Percentiles rank a stretch among this genome's conserved stretches.
These are phyloP conservation scores for Fusarium zealandicum DNA, from an alignment of 2,329 filamentous ascomycete species.

Conservation along the genomic window DNA sequence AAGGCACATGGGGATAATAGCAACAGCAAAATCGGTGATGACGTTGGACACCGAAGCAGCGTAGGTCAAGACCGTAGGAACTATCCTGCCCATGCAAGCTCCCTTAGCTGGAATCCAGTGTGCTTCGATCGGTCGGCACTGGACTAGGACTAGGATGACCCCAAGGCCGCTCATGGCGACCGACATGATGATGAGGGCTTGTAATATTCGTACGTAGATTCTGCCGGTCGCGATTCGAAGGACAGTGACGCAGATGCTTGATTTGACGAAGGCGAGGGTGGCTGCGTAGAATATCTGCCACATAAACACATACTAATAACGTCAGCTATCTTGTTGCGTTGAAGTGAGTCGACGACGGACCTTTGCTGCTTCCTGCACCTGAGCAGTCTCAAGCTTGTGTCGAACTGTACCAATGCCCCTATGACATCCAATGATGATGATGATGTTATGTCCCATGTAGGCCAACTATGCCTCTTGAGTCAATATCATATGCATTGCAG, in stretches of 20 bases:
- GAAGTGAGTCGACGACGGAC: too few species aligned
- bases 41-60: slow-evolving; percentile 18
- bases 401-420: too few species aligned
- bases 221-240: slow-evolving; percentile 2
- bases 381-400: too few species aligned
- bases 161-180: slow-evolving; percentile 3
- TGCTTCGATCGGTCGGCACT: slow-evolving; percentile 6
- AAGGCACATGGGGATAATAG: slow-evolving; percentile 8
- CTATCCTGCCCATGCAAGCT: slow-evolving; percentile 4
- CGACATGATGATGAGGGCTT: neutral
- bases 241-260: slow-evolving; percentile 15
- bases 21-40: slow-evolving; percentile 10
- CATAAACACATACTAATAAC: neutral
- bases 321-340: too few species aligned
- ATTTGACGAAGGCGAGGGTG: slow-evolving; percentile 10
- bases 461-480: too few species aligned
- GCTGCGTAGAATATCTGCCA: slow-evolving; percentile 20
- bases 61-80: slow-evolving; percentile 9
- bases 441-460: too few species aligned
- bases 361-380: too few species aligned
- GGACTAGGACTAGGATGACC: neutral
- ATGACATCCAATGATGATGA: too few species aligned
- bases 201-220: neutral
- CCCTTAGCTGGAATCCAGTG: slow-evolving; percentile 6
- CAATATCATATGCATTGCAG: too few species aligned